phyloP scores from a whole-genome alignment of 139 green algal genomes.

The Auxenochlorella pyrenoidosa region DNA sequence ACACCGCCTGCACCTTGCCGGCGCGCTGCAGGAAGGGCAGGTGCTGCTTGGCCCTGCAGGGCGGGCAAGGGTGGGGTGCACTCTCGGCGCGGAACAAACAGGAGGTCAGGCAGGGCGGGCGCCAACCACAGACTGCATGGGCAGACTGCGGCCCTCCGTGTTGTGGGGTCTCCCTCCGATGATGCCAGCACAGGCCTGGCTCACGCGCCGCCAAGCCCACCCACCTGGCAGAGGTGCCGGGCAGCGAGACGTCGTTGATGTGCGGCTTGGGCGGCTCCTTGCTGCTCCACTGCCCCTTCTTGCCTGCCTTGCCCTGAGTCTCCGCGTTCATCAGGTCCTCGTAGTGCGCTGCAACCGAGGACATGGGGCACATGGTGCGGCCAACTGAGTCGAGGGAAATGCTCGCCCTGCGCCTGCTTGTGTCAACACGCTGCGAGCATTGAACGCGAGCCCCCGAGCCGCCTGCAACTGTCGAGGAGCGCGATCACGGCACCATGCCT shows the following conservation, averaged over 20 bases:
- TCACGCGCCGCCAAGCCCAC: not conserved
- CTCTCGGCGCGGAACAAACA: too few species aligned
- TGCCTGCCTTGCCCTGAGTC: slow-evolving; percentile 76
- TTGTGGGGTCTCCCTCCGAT: too few species aligned
- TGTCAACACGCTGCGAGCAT: too few species aligned
- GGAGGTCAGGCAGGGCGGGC: not conserved
- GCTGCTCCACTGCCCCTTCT: slow-evolving; percentile 84
- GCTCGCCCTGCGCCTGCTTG: too few species aligned
- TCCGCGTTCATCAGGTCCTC: slow-evolving; percentile 90
- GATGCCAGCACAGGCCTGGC: too few species aligned
- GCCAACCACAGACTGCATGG: not conserved
- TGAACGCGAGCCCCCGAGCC: too few species aligned
- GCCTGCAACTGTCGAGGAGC: too few species aligned
- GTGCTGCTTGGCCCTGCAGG: slow-evolving; percentile 82
- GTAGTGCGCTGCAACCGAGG: slow-evolving; percentile 74
- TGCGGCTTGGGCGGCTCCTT: slow-evolving; percentile 80
- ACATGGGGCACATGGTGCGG: not conserved
- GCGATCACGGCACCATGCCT: too few species aligned
- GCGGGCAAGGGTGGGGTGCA: too few species aligned
- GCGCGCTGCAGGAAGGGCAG: slow-evolving; percentile 94
- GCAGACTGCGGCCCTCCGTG: not conserved
- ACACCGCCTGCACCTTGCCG: slow-evolving; percentile 72
- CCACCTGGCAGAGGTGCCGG: slow-evolving; percentile 54
- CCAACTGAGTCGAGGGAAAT: not conserved
- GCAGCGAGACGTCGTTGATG: slow-evolving; percentile 90